These are phyloP conservation scores for Globisporangium alternatum DNA, from an alignment of 352 stramenopile genomes.

Conservation along the genomic window DNA sequence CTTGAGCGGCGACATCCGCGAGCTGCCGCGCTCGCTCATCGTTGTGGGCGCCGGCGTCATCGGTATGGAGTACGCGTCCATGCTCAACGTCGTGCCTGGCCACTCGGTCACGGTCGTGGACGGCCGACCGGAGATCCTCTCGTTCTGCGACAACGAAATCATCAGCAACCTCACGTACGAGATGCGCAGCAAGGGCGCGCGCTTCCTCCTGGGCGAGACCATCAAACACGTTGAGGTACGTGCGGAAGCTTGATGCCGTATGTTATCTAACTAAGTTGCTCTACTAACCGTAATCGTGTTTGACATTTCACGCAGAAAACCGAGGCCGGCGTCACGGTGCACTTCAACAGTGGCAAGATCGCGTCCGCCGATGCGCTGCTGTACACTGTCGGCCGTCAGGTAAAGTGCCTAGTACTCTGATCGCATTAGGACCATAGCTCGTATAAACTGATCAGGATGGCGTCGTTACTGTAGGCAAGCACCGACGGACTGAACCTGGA, in stretches of 20 bases:
- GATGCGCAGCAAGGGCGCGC: constrained; percentile 86
- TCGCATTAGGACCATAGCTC: too few relatives aligned
- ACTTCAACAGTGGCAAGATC: constrained; percentile 75
- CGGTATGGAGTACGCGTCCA: constrained; percentile 90
- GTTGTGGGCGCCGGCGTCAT: constrained; percentile 86
- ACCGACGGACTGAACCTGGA: constrained; percentile 85
- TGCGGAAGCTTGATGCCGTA: not conserved
- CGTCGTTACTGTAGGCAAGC: constrained; percentile 29
- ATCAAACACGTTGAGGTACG: constrained; percentile 68
- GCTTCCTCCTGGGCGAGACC: constrained; percentile 81
- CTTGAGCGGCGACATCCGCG: constrained; percentile 57
- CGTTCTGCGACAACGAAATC: constrained; percentile 85
- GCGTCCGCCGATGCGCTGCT: constrained; percentile 69
- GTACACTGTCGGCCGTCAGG: constrained; percentile 79
- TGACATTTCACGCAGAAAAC: constrained; percentile 30
- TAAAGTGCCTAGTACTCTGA: not conserved
- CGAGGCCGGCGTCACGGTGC: constrained; percentile 55
- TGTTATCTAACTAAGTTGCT: not conserved
- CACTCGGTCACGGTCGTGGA: constrained; percentile 88
- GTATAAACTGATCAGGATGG: not conserved
- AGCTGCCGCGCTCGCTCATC: constrained; percentile 73
- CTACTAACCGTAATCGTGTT: not conserved
- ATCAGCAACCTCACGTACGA: constrained; percentile 86
- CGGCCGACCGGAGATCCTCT: constrained; percentile 71
- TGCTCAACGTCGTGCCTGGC: constrained; percentile 87